Base-by-base conservation (phyloP, 441 rosid species). In the Aleurites moluccanus region DNA sequence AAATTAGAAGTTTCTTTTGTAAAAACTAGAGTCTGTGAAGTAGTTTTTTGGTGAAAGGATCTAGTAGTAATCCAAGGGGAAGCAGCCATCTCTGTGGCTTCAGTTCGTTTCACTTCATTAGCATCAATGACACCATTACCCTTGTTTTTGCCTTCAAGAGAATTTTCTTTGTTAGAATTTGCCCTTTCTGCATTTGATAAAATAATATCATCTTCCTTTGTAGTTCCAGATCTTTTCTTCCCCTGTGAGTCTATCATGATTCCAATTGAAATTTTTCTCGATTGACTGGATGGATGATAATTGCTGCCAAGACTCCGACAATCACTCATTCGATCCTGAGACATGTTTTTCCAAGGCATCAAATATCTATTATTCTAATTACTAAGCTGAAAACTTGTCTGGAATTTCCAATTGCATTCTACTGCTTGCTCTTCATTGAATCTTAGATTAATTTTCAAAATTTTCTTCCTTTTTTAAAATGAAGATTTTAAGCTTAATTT, bases 231-330 rank as follows among this genome's bases (percentile, higher is more conserved):
- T 70, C 82, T 81, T 83, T 79, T 84, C 81, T 78, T 85, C 23
- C 80, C 80, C 42, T 44, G 77, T 73, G 94, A 80, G 79, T 86
- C 93, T 18, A 78, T 80, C 80, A 80, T 70, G 75, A 92, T 85
- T 81, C 98, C 98, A 57, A 93, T 86, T 52, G 96, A 92, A 40
- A 91, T 85, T 88, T 94, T 94, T 80, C 95, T 89, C 50, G 88
- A 80, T 72, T 91, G 96, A 80, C 91, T 91, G 63, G 92, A 86
- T 25, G 86, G 92, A 75, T 61, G 85, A 73, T 56, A 85, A 73
- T 82, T 79, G 77, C 91, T 87, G 66, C 92, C 90, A 70, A 79
- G 79, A 79, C 89, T 92, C 67, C 88, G 84, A 69, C 77, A 75
- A 18, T 84, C 88, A 69, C 86, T 88, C 88, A 82, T 82, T 71